phyloP scores from a whole-genome alignment of 2,329 filamentous ascomycete species.

The Myriosclerotinia duriaeana region DNA sequence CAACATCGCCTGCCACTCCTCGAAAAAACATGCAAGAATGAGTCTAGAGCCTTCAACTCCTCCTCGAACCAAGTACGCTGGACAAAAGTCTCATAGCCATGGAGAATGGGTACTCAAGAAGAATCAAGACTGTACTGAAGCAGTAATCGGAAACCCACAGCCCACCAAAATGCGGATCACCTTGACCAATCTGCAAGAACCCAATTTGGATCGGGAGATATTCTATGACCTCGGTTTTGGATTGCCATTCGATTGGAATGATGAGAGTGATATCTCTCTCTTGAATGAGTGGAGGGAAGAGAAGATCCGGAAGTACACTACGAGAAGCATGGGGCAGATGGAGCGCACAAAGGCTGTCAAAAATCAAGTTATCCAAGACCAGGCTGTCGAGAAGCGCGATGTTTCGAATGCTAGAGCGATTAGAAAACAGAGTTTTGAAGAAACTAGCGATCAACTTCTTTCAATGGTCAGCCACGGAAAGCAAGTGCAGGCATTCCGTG shows the following conservation, averaged over 20 bases:
- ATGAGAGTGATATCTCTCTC: not conserved
- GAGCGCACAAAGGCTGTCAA: too few species aligned
- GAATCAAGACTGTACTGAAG: not conserved
- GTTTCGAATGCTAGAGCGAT: too few species aligned
- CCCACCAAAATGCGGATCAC: conserved; percentile 9
- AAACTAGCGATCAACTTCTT: accelerated
- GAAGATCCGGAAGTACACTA: not conserved
- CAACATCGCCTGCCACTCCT: too few species aligned
- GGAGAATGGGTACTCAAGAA: not conserved
- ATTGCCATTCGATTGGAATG: conserved; percentile 5
- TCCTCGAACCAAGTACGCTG: not conserved
- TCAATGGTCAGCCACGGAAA: not conserved
- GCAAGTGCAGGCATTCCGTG: not conserved
- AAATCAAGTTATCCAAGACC: not conserved
- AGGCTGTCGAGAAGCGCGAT: not conserved
- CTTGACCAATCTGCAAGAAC: not conserved
- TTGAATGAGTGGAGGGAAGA: conserved; percentile 8
- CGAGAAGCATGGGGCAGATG: not conserved
- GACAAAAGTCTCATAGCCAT: not conserved
- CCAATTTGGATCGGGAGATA: not conserved
- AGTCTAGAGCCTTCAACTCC: not conserved
- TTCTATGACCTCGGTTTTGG: not conserved
- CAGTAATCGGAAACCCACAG: not conserved
- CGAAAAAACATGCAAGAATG: too few species aligned
- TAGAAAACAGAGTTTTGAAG: too few species aligned